Evolutionary conservation across 257 asterid species (phyloP), one percentile per base, ranked within the genome.

Genomic region (Anisodus tanguticus): DNA sequence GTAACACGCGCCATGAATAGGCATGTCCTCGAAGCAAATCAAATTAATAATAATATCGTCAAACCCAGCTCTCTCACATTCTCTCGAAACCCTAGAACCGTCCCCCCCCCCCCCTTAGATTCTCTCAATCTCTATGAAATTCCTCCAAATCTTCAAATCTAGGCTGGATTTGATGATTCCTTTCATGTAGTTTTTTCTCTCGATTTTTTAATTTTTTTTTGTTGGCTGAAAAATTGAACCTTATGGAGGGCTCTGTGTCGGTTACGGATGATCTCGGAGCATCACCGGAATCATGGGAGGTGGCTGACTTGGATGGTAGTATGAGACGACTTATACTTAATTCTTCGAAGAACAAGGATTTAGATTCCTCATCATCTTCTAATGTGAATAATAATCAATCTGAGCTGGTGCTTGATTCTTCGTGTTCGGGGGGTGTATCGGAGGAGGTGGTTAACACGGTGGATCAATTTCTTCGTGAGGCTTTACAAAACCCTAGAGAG

Each of bases 251-350:
- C 89, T 91, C 96, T 88, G 89, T 87, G 72, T 55, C 93, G 87
- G 87, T 88, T 81, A 81, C 91, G 85, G 97, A 96, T 54, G 98
- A 95, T 71, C 88, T 88, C 13, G 90, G 87, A 47, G 89, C 86
- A 82, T 89, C 91, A 26, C 98, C 98, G 82, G 99, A 97, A 91
- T 97, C 99, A 59, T 97, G 98, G 99, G 99, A 97, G 94, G 97
- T 91, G 37, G 99, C 98, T 72, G 98, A 97, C 88, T 93, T 95
- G 76, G 99, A 95, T 79, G 93, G 94, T 83, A 95, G 93, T 86
- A 86, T 97, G 96, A 90, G 93, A 78, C 93, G 91, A 67, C 93
- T 97, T 87, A 88, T 97, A 95, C 93, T 93, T 70, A 83, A 89
- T 4, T 90, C 97, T 6, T 68, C 97, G 13, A 89, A 87, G 54